Base-by-base conservation (phyloP, 83 land plant species). In the Picea mariana region DNA sequence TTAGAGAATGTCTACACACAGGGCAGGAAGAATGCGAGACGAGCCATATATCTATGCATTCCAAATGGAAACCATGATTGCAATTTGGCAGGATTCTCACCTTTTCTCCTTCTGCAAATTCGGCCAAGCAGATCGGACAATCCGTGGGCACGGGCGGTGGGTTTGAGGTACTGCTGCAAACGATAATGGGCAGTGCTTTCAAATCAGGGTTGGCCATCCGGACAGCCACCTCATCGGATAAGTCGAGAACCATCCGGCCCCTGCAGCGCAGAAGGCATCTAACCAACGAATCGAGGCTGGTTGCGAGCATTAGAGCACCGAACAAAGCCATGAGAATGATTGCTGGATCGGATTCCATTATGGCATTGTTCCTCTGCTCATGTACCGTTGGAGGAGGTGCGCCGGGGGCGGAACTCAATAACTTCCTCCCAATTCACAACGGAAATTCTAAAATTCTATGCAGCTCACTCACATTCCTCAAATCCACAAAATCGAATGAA, bases 311-410 rank as follows among this genome's bases (percentile, higher is more conserved):
- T 1, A 93, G 86, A 4, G 93, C 90, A 71, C 93, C 89, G 79
- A 93, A 86, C 73, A 93, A 89, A 24, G 95, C 91, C 15, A 91
- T 88, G 58, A 91, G 85, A 81, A 93, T 93, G 69, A 93, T 85
- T 7, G 87, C 90, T 63, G 86, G 83, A 86, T 91, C 94, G 23
- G 94, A 90, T 85, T 90, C 89, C 42, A 87, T 23, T 7, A 20
- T 77, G 23, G 26, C 59, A 16, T 75, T 47, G 71, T 24, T 31
- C 44, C 34, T 34, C 9, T 44, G 49, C 1, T 44, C 49, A 9
- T 6, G 49, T 42, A 6, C 7, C 47, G 47, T 42, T 42, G 47
- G 47, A 42, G 47, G 7, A 42, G 47, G 7, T 42, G 47, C 47
- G 7, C 47, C 7, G n/a, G 47, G 47, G 7, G 47, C 47, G 47